Percentiles rank a stretch among this genome's conserved stretches.
Evolutionary conservation across 805 yeast genomes (phyloP).

Genomic region (Maudiozyma pseudohumilis): DNA sequence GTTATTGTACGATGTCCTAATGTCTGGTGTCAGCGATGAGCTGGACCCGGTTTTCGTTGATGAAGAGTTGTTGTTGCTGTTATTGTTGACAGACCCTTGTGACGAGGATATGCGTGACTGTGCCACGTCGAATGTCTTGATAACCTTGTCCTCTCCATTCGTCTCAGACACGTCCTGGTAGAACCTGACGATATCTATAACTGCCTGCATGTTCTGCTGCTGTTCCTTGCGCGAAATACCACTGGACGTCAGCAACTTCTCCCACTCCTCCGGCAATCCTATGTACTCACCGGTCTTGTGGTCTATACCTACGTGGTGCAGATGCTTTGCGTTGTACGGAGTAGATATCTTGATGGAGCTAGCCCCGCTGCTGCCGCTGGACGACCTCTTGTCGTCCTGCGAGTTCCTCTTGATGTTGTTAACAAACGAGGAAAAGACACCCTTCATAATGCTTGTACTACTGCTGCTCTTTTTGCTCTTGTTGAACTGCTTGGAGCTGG

Average conservation of each 20-base stretch:
- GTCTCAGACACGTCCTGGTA: constrained; percentile 51
- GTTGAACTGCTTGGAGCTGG: not conserved
- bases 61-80: not conserved
- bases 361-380: too few species aligned
- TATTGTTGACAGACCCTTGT: not conserved
- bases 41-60: constrained; percentile 3
- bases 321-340: constrained; percentile 83
- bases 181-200: constrained; percentile 81
- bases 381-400: constrained; percentile 9
- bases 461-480: constrained; percentile 5
- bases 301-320: constrained; percentile 90
- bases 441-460: constrained; percentile 37
- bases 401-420: constrained; percentile 31
- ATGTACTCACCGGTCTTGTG: constrained; percentile 75
- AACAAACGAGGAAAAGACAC: constrained; percentile 45
- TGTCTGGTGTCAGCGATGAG: constrained; percentile 5
- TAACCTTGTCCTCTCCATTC: constrained; percentile 33
- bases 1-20: not conserved
- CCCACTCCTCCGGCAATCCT: constrained; percentile 93
- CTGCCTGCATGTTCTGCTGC: constrained; percentile 87
- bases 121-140: constrained; percentile 30
- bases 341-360: constrained; percentile 58
- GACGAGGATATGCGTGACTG: constrained; percentile 1
- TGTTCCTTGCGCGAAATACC: constrained; percentile 86
- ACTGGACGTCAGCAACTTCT: constrained; percentile 64